phyloP scores from a whole-genome alignment of 2,329 filamentous ascomycete genomes.

The Talaromyces amestolkiae region DNA sequence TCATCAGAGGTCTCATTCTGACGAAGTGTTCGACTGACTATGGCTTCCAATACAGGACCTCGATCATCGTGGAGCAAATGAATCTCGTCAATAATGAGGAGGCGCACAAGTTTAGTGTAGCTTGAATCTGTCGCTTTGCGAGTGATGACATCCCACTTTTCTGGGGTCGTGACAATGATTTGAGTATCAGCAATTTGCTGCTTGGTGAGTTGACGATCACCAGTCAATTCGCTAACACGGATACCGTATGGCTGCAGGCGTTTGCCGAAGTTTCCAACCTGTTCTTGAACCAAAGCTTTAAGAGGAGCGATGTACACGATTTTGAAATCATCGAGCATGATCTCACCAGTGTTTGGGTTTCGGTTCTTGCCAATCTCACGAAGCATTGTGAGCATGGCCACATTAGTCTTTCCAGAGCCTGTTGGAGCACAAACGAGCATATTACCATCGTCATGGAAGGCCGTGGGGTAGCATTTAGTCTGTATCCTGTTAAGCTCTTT shows the following conservation, averaged over 20 bases:
- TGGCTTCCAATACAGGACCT: constrained; percentile 93
- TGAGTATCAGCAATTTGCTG: constrained; percentile 98
- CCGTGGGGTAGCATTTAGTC: constrained; percentile 85
- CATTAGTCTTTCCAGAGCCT: constrained; percentile 96
- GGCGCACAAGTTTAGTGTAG: constrained; percentile 93
- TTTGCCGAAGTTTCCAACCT: constrained; percentile 95
- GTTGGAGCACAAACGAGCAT: constrained; percentile 98
- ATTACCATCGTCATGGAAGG: constrained; percentile 92
- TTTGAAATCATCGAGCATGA: constrained; percentile 95
- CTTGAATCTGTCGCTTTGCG: constrained; percentile 95
- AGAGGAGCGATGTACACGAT: constrained; percentile 96
- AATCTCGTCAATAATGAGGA: constrained; percentile 97
- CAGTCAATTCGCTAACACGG: constrained; percentile 89
- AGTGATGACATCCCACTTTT: constrained; percentile 99
- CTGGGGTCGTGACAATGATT: constrained; percentile 95
- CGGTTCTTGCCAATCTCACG: constrained; percentile 96
- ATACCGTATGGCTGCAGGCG: constrained; percentile 88
- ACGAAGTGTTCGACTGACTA: constrained; percentile 89
- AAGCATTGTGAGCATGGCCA: constrained; percentile 94
- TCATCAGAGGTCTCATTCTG: constrained; percentile 93
- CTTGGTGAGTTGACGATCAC: constrained; percentile 96
- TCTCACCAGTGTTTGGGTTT: constrained; percentile 83
- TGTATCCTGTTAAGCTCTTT: constrained; percentile 93
- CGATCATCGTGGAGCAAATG: constrained; percentile 96
- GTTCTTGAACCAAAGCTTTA: constrained; percentile 94